phyloP scores from a whole-genome alignment of 805 yeast genomes.

The Sporopachydermia lactativora region DNA sequence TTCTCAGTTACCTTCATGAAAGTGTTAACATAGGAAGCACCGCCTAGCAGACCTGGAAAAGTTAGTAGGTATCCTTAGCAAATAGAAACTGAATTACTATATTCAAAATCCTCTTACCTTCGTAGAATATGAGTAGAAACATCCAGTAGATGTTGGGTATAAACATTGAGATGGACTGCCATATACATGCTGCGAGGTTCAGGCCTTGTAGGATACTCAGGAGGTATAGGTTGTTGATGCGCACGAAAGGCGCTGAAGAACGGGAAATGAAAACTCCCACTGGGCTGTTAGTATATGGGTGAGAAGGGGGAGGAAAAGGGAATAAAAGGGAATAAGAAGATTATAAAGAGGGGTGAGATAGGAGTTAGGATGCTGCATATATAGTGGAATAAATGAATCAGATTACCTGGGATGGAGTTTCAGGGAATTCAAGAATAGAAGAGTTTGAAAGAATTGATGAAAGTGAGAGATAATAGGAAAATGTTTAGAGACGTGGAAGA shows the following conservation, averaged over 20 bases:
- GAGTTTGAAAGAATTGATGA: too few relatives aligned
- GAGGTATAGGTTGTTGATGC: slow-evolving; percentile 43
- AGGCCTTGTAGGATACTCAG: slow-evolving; percentile 53
- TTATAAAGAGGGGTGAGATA: too few relatives aligned
- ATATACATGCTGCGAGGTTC: slow-evolving; percentile 43
- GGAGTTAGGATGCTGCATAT: too few relatives aligned
- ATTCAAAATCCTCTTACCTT: slow-evolving; percentile 23
- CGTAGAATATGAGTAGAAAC: slow-evolving; percentile 59
- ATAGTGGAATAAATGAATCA: too few relatives aligned
- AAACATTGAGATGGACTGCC: slow-evolving; percentile 49
- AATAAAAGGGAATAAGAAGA: not conserved
- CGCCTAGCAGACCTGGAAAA: slow-evolving; percentile 57
- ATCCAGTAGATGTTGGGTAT: slow-evolving; percentile 49
- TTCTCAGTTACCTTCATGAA: slow-evolving; percentile 63
- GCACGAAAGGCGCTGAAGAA: slow-evolving; percentile 56
- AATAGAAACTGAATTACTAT: not conserved
- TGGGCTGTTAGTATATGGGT: not conserved
- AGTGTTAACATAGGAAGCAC: slow-evolving; percentile 81
- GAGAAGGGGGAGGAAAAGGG: not conserved
- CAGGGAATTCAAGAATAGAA: too few relatives aligned
- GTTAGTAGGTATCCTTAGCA: not conserved
- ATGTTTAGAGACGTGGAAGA: too few relatives aligned
- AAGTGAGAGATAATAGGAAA: too few relatives aligned
- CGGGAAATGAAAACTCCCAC: slow-evolving; percentile 87
- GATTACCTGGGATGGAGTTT: too few relatives aligned